Conservation (phyloP, 805 yeast species). For the Pichia manshurica region DNA sequence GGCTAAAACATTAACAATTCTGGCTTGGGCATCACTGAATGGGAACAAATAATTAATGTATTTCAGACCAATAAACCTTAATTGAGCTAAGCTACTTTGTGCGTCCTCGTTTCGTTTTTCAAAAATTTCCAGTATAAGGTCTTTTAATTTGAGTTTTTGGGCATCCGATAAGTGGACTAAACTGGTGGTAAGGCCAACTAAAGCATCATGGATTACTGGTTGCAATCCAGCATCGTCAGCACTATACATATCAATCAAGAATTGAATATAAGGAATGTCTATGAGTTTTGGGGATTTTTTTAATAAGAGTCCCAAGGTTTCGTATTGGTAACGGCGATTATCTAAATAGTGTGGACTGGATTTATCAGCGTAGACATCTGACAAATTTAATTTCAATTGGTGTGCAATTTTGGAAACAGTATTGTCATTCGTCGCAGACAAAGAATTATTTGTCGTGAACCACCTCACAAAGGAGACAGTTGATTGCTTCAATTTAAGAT, state of each 20-base stretch:
- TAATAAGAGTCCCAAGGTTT: conserved; percentile 66
- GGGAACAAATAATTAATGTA: conserved; percentile 58
- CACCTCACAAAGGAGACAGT: conserved; percentile 63
- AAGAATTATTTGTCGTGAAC: conserved; percentile 33
- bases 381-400: conserved; percentile 46
- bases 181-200: conserved; percentile 52
- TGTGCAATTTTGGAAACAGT: conserved; percentile 43
- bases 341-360: conserved; percentile 23
- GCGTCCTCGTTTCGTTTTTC: conserved; percentile 25
- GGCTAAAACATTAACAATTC: conserved; percentile 60
- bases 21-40: conserved; percentile 60
- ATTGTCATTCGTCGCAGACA: conserved; percentile 21
- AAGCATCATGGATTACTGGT: conserved; percentile 63
- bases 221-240: conserved; percentile 60
- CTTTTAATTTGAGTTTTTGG: conserved; percentile 40
- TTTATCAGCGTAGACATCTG: conserved; percentile 32
- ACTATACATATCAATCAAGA: conserved; percentile 63
- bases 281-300: conserved; percentile 38
- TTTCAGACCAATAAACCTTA: conserved; percentile 61
- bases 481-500: conserved; percentile 45
- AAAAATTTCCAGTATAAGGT: conserved; percentile 23
- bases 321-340: conserved; percentile 65
- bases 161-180: conserved; percentile 35
- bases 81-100: conserved; percentile 22
- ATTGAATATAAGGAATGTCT: conserved; percentile 51